Base-by-base conservation (phyloP, 2,329 filamentous ascomycete species). In the Botrytis hyacinthi region DNA sequence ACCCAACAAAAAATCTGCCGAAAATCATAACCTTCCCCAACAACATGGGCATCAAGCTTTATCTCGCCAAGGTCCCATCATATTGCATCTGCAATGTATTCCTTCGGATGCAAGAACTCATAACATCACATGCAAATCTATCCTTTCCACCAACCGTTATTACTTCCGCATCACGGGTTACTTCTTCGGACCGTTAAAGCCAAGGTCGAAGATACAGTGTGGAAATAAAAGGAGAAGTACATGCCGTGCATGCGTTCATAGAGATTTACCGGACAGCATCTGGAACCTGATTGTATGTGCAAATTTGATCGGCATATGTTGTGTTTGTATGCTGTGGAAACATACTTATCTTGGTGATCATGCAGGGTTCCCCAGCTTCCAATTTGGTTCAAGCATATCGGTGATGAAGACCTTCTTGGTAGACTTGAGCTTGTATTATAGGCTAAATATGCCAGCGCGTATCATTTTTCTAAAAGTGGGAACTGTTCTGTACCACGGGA, bases 281-380 rank as follows among this genome's bases (percentile, higher is more conserved):
- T 54, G 12, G 37, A 40, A 46, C 18, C 48, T 69, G 18, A 57
- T 42, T 44, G n/a, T 29, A 37, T 44, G 22, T 69, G 66, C 66
- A 57, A 42, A 69, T 42, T 10, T 18, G n/a, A 42, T 54, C 18
- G 16, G 65, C 65, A 68, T 22, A 54, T 42, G 35, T 22, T 12
- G 65, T 68, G 32, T 54, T 37, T 68, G 26, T 40, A 68, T 29
- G 48, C 48, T 5, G 16, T 42, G 35, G 35, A 68, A 16, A 54
- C 35, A 68, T 42, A 54, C 35, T 54, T 40, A 29, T 54, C 26
- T 68, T 54, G 46, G 37, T 51, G 16, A 68, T 29, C 35, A 54
- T 69, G 37, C 48, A 69, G n/a, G 66, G 66, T 57, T 44, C 35
- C 29, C 37, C n/a, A 57, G 35, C n/a, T 69, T 69, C 37, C 48